Conservation (phyloP, 2,329 filamentous ascomycete species). For the Alternaria sp. region DNA sequence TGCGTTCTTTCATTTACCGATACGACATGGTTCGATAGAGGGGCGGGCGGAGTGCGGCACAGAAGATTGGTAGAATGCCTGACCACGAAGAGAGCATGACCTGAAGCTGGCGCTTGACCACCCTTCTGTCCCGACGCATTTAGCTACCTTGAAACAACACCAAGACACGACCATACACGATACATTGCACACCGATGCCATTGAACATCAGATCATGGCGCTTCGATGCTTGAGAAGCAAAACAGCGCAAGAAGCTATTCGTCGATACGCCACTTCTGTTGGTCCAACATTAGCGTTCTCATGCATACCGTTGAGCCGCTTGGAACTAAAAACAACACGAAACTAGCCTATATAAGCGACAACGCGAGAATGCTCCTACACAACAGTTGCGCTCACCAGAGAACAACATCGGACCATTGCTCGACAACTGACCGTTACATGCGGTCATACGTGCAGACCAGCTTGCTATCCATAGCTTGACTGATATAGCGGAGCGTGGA, state of each 20-base stretch:
- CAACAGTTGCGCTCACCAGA: background rate
- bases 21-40: background rate
- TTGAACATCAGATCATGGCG: background rate
- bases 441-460: background rate
- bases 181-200: background rate
- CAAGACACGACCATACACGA: background rate
- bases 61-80: background rate
- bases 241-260: background rate
- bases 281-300: background rate
- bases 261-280: background rate
- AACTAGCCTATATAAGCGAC: background rate
- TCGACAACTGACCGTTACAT: background rate
- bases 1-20: background rate
- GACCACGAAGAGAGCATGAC: background rate
- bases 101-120: background rate
- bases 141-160: background rate
- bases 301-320: background rate
- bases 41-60: background rate
- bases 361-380: background rate
- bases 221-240: background rate
- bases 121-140: background rate
- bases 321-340: background rate
- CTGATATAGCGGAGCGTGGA: background rate
- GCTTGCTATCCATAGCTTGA: background rate
- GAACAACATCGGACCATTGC: background rate